Base-by-base conservation (phyloP, 106 monocot genomes). In the Amphibolis antarctica region DNA sequence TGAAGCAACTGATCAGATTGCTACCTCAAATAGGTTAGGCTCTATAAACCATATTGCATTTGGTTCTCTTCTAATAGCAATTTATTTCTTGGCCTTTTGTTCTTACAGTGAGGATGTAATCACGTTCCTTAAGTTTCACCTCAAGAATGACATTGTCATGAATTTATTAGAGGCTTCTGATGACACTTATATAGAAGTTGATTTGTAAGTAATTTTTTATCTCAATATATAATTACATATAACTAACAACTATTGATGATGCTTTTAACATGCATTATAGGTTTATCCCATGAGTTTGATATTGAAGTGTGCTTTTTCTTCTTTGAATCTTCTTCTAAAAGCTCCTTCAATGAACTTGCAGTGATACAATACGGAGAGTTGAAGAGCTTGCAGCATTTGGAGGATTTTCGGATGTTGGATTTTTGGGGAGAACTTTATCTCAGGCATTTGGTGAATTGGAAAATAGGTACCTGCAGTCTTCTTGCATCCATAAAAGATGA, bases 91-190 rank as follows among this genome's bases (percentile, higher is more conserved):
- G 17, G 10, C 19, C 17, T 54, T 61, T 25, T 14, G n/a, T 42
- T 36, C 50, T 66, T 69, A 26, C 65, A 91, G 90, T 71, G 98
- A 98, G 61, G 78, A 80, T 69, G 76, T 98, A 13, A 76, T 91
- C 44, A 70, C 77, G 77, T 98, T 91, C 73, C 63, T 98, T 52
- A 91, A 98, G 78, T 98, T 85, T 71, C 80, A 87, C 58, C 68
- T 82, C 28, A 72, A 82, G 18, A 60, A 80, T 65, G 87, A 98
- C 65, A 84, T 85, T 15, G 74, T 98, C 68, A 76, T 72, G 64
- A 78, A 87, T 28, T 64, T 98, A 53, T 55, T 98, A 57, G 87
- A 80, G 59, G 24, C 42, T 67, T 77, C 68, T 62, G 72, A 75
- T 44, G 71, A 59, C 25, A 66, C 72, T 53, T 62, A 15, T 60